These are phyloP conservation scores for Vicia faba DNA, from an alignment of 306 rosid species.

Conservation along the genomic window DNA sequence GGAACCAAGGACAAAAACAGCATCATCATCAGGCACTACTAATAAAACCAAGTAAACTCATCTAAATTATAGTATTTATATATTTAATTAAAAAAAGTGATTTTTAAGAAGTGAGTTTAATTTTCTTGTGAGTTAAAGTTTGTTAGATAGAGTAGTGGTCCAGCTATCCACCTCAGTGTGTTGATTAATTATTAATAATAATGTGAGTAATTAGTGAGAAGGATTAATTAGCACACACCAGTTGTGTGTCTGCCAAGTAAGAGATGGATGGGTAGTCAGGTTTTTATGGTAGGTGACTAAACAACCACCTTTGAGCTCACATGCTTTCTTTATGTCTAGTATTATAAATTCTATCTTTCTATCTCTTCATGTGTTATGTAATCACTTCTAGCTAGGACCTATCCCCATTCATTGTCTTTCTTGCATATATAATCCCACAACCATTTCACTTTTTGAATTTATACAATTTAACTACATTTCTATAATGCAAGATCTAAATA, in stretches of 20 bases:
- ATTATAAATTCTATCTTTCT: constrained; percentile 47
- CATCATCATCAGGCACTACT: constrained; percentile 33
- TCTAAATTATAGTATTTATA: not conserved
- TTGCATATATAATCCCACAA: constrained; percentile 49
- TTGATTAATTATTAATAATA: constrained; percentile 42
- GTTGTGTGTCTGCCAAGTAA: constrained; percentile 44
- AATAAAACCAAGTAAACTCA: not conserved
- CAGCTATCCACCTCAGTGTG: constrained; percentile 37
- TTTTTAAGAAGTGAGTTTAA: constrained; percentile 3
- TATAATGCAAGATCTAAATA: not conserved
- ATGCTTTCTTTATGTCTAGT: constrained; percentile 55
- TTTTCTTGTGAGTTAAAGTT: constrained; percentile 33
- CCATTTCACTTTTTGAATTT: constrained; percentile 48
- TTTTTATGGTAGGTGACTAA: constrained; percentile 93
- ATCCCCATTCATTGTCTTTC: constrained; percentile 63
- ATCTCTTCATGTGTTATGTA: constrained; percentile 38
- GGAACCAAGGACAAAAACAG: constrained; percentile 33
- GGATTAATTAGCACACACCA: constrained; percentile 58
- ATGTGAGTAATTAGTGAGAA: constrained; percentile 42
- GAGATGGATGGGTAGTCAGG: constrained; percentile 74
- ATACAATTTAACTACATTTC: constrained; percentile 21
- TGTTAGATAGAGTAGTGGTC: constrained; percentile 42
- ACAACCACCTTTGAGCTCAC: constrained; percentile 84
- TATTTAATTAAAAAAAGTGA: not conserved
- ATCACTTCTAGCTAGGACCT: constrained; percentile 45